Evolutionary conservation across 352 stramenopile species (phyloP).

Genomic region (Thraustotheca clavata): DNA sequence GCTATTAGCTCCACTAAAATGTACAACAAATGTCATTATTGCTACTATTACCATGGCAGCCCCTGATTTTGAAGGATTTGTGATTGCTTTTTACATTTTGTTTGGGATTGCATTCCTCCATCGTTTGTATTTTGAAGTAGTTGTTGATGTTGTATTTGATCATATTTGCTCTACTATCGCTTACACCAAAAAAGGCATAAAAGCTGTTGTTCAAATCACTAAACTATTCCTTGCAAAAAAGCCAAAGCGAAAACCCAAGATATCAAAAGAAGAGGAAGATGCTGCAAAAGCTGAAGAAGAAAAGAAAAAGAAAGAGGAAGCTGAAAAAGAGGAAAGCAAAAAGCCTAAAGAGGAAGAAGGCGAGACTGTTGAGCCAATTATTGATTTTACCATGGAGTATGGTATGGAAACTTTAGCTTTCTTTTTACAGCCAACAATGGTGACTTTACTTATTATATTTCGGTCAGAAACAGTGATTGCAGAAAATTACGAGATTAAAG

Average conservation of each 20-base stretch:
- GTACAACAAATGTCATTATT: conserved; percentile 83
- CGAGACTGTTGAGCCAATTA: conserved; percentile 95
- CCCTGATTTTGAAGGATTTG: conserved; percentile 95
- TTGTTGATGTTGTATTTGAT: conserved; percentile 66
- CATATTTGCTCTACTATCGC: conserved; percentile 36
- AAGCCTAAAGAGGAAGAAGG: conserved; percentile 44
- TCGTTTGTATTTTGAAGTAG: conserved; percentile 86
- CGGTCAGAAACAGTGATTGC: conserved; percentile 89
- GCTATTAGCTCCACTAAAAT: conserved; percentile 85
- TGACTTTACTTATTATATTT: conserved; percentile 94
- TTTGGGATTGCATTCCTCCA: conserved; percentile 94
- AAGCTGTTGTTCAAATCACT: conserved; percentile 22
- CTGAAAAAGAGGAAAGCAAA: conserved; percentile 32
- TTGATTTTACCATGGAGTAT: conserved; percentile 89
- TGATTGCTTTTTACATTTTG: conserved; percentile 91
- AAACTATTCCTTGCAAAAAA: conserved; percentile 9
- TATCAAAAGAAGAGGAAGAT: background rate
- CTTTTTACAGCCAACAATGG: conserved; percentile 92
- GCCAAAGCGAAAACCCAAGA: background rate
- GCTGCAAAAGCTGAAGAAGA: conserved; percentile 36
- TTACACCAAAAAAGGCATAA: conserved; percentile 35
- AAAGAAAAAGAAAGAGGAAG: conserved; percentile 23
- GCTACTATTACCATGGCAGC: conserved; percentile 93
- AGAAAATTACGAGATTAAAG: conserved; percentile 93
- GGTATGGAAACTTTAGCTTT: conserved; percentile 88